These are phyloP conservation scores for Acacia concinna DNA, from an alignment of 331 rosid genomes.

Conservation along the genomic window DNA sequence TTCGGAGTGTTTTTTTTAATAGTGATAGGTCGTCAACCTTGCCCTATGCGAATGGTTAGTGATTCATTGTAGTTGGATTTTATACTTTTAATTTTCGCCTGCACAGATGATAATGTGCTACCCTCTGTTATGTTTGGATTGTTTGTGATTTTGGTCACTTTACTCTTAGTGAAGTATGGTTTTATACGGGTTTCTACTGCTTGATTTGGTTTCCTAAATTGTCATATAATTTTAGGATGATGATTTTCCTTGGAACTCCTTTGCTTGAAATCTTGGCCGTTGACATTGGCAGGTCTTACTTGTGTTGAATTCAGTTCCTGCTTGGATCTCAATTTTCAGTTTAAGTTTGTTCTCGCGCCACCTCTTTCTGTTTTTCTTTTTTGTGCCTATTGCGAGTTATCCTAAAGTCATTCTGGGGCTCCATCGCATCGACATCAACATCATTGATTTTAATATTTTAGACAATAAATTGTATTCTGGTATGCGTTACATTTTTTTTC, in stretches of 20 bases:
- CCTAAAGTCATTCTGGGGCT: background rate
- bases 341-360: background rate
- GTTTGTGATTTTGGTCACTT: background rate
- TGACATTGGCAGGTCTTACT: background rate
- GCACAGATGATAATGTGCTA: background rate
- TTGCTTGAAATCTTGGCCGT: background rate
- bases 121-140: background rate
- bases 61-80: constrained; percentile 14
- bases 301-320: background rate
- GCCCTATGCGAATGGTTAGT: background rate
- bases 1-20: background rate
- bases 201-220: constrained; percentile 15
- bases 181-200: background rate
- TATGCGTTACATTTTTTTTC: constrained; percentile 9
- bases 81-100: background rate
- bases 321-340: background rate
- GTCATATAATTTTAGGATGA: background rate
- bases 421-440: background rate
- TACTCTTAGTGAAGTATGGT: background rate
- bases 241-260: background rate
- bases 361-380: background rate
- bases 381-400: background rate
- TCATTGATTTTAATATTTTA: background rate
- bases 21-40: background rate
- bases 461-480: background rate